Evolutionary conservation across 345 rosid species (phyloP).

Genomic region (Eucalyptus sideroxylon): DNA sequence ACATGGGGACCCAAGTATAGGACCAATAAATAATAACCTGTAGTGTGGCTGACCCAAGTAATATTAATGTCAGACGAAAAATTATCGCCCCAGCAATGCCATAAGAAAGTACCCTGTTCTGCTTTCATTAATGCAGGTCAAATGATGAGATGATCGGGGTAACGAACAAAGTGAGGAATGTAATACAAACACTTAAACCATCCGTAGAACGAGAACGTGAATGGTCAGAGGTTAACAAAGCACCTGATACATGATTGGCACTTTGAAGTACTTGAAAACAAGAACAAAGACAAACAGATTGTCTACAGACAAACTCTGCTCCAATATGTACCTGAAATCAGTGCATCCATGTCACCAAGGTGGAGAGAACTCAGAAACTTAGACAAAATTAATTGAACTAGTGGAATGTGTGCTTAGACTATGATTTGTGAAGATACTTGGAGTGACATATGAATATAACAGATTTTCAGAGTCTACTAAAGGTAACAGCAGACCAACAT

Average conservation of each 20-base stretch:
- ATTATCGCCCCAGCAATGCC: slow-evolving; percentile 88
- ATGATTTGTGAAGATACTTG: background rate
- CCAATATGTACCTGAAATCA: slow-evolving; percentile 74
- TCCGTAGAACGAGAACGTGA: background rate
- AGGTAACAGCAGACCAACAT: background rate
- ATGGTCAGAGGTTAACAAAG: background rate
- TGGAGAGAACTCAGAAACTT: background rate
- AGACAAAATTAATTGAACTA: background rate
- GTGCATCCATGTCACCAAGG: background rate
- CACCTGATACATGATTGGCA: slow-evolving; percentile 86
- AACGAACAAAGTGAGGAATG: background rate
- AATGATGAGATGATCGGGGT: background rate
- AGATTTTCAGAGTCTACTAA: background rate
- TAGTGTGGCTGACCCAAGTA: slow-evolving; percentile 86
- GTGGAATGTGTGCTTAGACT: background rate
- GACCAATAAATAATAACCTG: slow-evolving; percentile 38
- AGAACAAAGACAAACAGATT: slow-evolving; percentile 92
- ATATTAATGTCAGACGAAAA: slow-evolving; percentile 63
- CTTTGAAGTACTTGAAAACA: slow-evolving; percentile 90
- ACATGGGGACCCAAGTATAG: background rate
- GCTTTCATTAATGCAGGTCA: background rate
- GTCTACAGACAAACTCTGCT: slow-evolving; percentile 97
- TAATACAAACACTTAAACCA: background rate
- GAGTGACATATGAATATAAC: background rate
- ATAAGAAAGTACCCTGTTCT: slow-evolving; percentile 83